These are phyloP conservation scores for Penicillium sp. DNA, from an alignment of 2,329 filamentous ascomycete genomes.

Conservation along the genomic window DNA sequence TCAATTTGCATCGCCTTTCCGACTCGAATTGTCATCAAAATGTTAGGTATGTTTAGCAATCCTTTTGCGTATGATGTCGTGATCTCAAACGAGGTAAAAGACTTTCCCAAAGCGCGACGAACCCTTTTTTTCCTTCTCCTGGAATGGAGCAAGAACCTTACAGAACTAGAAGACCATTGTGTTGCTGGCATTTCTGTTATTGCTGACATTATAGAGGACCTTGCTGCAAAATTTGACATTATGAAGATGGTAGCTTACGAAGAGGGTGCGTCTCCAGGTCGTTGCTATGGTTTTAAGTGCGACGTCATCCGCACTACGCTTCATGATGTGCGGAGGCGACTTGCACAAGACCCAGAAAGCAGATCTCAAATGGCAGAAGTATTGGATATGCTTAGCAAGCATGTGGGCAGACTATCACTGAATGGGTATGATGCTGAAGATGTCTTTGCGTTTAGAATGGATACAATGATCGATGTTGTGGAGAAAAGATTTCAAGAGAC, in stretches of 20 bases:
- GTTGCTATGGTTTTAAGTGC: not conserved
- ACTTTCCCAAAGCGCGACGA: not conserved
- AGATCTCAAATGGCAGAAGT: not conserved
- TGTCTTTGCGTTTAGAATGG: not conserved
- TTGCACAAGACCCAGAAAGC: not conserved
- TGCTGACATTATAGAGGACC: not conserved
- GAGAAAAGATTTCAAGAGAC: not conserved
- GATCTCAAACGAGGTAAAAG: not conserved
- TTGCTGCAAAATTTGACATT: not conserved
- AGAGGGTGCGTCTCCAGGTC: not conserved
- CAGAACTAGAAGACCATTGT: not conserved
- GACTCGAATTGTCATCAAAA: not conserved
- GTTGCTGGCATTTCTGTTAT: not conserved
- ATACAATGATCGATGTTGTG: not conserved
- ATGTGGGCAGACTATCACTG: not conserved
- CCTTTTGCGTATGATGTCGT: not conserved
- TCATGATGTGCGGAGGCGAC: not conserved
- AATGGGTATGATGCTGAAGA: not conserved
- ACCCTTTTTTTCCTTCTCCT: not conserved
- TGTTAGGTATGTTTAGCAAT: not conserved
- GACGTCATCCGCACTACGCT: not conserved
- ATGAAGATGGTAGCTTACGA: not conserved
- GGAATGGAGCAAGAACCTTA: not conserved
- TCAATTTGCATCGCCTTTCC: not conserved
- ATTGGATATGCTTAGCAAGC: not conserved